Base-by-base conservation (phyloP, 345 rosid genomes). In the Lepidium aucheri region DNA sequence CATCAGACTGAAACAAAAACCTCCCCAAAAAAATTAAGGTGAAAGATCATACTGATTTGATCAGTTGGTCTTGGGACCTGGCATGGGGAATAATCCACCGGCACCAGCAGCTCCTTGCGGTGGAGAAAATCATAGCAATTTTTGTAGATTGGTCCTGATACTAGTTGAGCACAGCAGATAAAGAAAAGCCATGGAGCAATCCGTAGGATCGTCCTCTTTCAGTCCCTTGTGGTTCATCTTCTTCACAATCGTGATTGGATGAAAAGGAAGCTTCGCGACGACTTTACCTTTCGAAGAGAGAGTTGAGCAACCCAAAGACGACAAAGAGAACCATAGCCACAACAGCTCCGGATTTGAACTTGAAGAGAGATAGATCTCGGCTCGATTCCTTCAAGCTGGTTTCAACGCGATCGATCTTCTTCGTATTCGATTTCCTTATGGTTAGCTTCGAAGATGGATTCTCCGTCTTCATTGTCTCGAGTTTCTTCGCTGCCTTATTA, bases 341-440 rank as follows among this genome's bases (percentile, higher is more conserved):
- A 16, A 94, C 99, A 35, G 96, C 97, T 17, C 99, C 99, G 51
- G 99, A 94, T 78, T 94, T 94, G 90, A 94, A 88, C 89, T 94
- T 94, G 91, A 94, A 94, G 39, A 94, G 86, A 6, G 99, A 94
- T 7, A 94, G 83, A 71, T 90, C 97, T 55, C 99, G 86, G 78
- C 86, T 90, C 26, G 99, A 86, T 58, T 94, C 99, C 60, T 90
- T 94, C 51, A 94, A 78, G 63, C 93, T 86, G 57, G 96, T 62
- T 77, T 94, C 99, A 35, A 94, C 95, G 67, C 99, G 96, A 76
- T 94, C 97, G 39, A 94, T 88, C 79, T 88, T 94, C 90, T 85
- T 90, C 76, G 97, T 82, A 67, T 90, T 90, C 45, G 98, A 88
- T 53, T 91, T 91, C 69, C 85, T 94, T 39, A 18, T 65, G 44